A percentile compares a stretch with the other conserved stretches of the same genome.
These are phyloP conservation scores for Rhodotorula mucilaginosa DNA, from an alignment of 1,284 basidiomycete genomes.

Conservation along the genomic window DNA sequence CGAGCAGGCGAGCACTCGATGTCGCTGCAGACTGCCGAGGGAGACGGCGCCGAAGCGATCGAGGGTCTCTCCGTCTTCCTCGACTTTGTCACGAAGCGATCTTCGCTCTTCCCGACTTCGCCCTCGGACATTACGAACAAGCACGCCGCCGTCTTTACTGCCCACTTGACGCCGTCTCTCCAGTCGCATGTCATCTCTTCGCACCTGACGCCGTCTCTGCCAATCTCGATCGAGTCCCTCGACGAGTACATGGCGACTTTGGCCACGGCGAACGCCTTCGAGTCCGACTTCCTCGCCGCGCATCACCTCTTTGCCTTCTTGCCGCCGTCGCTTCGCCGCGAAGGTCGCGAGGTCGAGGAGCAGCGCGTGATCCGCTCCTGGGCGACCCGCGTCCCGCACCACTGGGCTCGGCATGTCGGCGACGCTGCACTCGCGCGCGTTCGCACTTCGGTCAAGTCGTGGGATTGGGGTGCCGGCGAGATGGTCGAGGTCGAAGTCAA, in stretches of 20 bases:
- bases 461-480: conserved; percentile 30
- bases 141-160: conserved; percentile 29
- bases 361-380: conserved; percentile 29
- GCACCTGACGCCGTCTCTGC: conserved; percentile 31
- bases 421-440: conserved; percentile 30
- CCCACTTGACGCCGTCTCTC: conserved; percentile 33
- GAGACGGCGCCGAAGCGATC: conserved; percentile 7
- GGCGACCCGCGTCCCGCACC: conserved; percentile 23
- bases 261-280: conserved; percentile 18
- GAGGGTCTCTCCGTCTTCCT: conserved; percentile 18
- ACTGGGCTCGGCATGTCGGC: conserved; percentile 31
- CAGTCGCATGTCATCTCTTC: conserved; percentile 34
- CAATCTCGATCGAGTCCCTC: conserved; percentile 16
- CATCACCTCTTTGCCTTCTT: conserved; percentile 33
- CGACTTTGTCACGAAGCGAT: conserved; percentile 26
- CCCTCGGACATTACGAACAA: conserved; percentile 1
- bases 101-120: conserved; percentile 24
- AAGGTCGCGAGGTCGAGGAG: conserved; percentile 24
- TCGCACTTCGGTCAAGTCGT: conserved; percentile 17
- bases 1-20: too few species aligned
- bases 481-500: conserved; percentile 31
- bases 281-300: conserved; percentile 19
- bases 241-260: conserved; percentile 22
- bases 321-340: conserved; percentile 7
- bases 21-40: too few species aligned